Conservation (phyloP, 2,329 filamentous ascomycete species). For the Arthrobotrys conoides region DNA sequence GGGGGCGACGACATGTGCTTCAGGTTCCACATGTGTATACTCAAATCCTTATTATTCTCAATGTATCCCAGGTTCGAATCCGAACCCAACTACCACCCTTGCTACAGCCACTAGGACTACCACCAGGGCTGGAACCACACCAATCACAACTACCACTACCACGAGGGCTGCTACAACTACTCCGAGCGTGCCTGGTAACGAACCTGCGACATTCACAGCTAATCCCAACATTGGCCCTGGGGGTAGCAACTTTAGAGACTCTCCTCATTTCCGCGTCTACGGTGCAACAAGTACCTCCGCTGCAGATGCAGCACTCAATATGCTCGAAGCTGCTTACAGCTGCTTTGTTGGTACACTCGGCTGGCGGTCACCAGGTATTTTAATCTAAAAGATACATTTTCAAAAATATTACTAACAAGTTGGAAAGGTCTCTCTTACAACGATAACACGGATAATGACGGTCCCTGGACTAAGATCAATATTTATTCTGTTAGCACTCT, state of each 20-base stretch:
- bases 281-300: constrained; percentile 64
- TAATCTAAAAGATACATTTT: constrained; percentile 65
- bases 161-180: constrained; percentile 25
- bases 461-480: constrained; percentile 70
- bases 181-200: constrained; percentile 29
- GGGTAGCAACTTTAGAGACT: constrained; percentile 66
- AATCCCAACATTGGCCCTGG: constrained; percentile 66
- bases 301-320: constrained; percentile 66
- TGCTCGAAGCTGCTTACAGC: constrained; percentile 69
- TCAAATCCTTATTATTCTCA: constrained; percentile 70
- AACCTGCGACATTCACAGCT: constrained; percentile 64
- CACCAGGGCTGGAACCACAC: constrained; percentile 10
- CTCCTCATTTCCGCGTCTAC: constrained; percentile 68
- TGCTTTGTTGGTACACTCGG: constrained; percentile 67
- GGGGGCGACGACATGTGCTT: constrained; percentile 67
- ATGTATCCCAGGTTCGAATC: constrained; percentile 65
- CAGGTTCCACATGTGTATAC: constrained; percentile 67
- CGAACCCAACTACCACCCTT: constrained; percentile 17
- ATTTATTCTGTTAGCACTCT: constrained; percentile 68
- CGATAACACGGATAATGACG: constrained; percentile 64
- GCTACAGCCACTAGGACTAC: constrained; percentile 34
- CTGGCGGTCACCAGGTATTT: constrained; percentile 67
- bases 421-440: constrained; percentile 64
- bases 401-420: constrained; percentile 60
- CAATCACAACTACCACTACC: constrained; percentile 1